phyloP scores from a whole-genome alignment of 2,329 filamentous ascomycete species.

The Epichloe hybrida region DNA sequence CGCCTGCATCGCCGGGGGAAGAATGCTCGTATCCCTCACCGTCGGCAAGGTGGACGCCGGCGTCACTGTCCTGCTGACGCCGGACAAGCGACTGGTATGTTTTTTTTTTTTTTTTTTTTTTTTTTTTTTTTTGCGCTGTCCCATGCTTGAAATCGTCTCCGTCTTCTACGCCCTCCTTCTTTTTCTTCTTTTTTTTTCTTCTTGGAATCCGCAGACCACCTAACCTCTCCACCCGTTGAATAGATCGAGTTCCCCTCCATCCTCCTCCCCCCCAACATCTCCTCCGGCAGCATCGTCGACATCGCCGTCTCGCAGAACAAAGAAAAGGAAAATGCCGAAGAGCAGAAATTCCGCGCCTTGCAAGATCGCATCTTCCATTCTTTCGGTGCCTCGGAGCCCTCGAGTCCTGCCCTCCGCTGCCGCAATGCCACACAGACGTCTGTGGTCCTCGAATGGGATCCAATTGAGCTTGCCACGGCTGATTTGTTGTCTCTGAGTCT shows the following conservation, averaged over 20 bases:
- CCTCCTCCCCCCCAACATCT: conserved; percentile 91
- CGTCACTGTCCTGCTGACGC: conserved; percentile 89
- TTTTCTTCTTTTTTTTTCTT: too few relatives aligned
- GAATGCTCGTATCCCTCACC: conserved; percentile 91
- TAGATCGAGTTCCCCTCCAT: conserved; percentile 99
- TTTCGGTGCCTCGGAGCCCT: conserved; percentile 70
- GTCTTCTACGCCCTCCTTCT: too few relatives aligned
- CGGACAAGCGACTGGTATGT: conserved; percentile 81
- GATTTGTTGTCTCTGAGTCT: conserved; percentile 80
- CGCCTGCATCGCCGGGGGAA: neutral
- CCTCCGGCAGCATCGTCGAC: conserved; percentile 93
- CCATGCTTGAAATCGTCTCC: neutral
- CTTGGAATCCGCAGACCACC: neutral
- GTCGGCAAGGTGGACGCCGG: conserved; percentile 99
- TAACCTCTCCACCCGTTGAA: neutral
- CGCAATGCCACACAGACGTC: conserved; percentile 98
- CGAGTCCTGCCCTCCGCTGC: conserved; percentile 68
- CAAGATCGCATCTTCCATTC: conserved; percentile 78
- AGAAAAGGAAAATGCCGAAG: conserved; percentile 59
- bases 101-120: conserved; percentile 11
- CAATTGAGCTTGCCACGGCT: conserved; percentile 82
- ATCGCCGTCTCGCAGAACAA: conserved; percentile 87
- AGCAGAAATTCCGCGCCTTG: conserved; percentile 66
- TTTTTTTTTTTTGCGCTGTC: conserved; percentile 9
- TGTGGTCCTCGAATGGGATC: conserved; percentile 95